Base-by-base conservation (phyloP, 805 yeast genomes). In the Limtongozyma cylindracea region DNA sequence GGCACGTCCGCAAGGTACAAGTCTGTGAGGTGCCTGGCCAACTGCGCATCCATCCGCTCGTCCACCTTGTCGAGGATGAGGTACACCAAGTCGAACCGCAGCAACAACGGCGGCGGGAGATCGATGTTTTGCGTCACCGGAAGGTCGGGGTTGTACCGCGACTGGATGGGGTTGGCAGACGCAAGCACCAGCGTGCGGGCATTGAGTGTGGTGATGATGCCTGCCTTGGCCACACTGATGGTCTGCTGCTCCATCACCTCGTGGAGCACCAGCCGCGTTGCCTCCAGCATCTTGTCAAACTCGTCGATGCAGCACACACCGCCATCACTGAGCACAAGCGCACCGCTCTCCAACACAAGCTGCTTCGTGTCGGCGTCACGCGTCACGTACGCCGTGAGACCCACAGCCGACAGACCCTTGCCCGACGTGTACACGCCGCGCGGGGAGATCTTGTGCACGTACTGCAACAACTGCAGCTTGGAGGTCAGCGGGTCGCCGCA, bases 171-270 rank as follows among this genome's bases (percentile, higher is more conserved):
- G 43, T 88, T 88, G 1, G 98, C 98, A 18, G 93, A 74, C 0
- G 98, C 98, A 25, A 88, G 52, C 30, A 88, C 72, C 1, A 96
- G 84, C 0, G 95, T 84, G 46, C 98, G 61, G 1, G 98, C 98
- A 42, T 88, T 88, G 28, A 88, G 53, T 0, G 96, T 88, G 5
- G 98, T 88, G 36, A 88, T 88, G 38, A 88, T 88, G 27, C 98
- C 98, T 2, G 98, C 98, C 38, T 88, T 88, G 16, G 98, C 98
- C 37, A 88, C 78, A 7, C 95, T 80, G 20, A 88, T 88, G 1
- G 98, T 88, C 45, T 88, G 98, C 43, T 88, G 98, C 50, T 88
- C 98, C 98, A 88, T 88, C 8, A 88, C 98, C 55, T 88, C 98
- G 42, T 88, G 98, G 24, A 88, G 52, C 8, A 88, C 96, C 6